Base-by-base conservation (phyloP, 202 grass and related monocot genomes). In the Zoysia matrella region DNA sequence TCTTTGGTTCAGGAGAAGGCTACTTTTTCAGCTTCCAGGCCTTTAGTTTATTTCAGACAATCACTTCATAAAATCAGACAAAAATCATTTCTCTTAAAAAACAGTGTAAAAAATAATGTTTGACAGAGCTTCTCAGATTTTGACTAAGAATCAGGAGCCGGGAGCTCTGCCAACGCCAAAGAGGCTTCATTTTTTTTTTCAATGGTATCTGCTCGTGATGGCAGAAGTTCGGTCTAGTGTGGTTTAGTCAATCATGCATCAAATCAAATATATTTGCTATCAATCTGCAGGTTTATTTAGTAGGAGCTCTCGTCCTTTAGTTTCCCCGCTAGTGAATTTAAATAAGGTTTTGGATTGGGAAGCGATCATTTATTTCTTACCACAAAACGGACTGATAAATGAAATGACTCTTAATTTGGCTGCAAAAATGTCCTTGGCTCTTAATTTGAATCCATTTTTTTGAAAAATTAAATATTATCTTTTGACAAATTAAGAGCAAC, bases 401-500 rank as follows among this genome's bases (percentile, higher is more conserved):
- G 7, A 76, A 79, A 43, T 22, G 5, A 42, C 9, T 22, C 10
- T 22, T 22, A 22, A 22, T 22, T 71, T 79, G 0, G 50, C 5
- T 40, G 76, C 43, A 22, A 15, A 55, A 61, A 71, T 40, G 40
- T 11, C n/a, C 7, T 11, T 47, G 44, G 0, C 11, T 52, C 39
- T 46, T 14, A 22, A 30, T 46, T 61, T 80, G 61, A 45, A 3
- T 12, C 55, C 22, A 47, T 86, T 81, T 22, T 22, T 22, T 22
- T 22, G 22, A 22, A 22, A 22, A 22, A 22, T 22, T 22, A 22
- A 22, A 22, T 22, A 22, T 22, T 22, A 22, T 75, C 49, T 86
- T 75, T 75, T 62, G 8, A 54, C 45, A 46, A 54, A 64, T 70
- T 65, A 63, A 86, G 76, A 40, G 40, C 81, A 46, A 39, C 60